Percentiles rank a stretch among this genome's conserved stretches.
Evolutionary conservation across 139 green algal genomes (phyloP).

Genomic region (Nannochloris sp.): DNA sequence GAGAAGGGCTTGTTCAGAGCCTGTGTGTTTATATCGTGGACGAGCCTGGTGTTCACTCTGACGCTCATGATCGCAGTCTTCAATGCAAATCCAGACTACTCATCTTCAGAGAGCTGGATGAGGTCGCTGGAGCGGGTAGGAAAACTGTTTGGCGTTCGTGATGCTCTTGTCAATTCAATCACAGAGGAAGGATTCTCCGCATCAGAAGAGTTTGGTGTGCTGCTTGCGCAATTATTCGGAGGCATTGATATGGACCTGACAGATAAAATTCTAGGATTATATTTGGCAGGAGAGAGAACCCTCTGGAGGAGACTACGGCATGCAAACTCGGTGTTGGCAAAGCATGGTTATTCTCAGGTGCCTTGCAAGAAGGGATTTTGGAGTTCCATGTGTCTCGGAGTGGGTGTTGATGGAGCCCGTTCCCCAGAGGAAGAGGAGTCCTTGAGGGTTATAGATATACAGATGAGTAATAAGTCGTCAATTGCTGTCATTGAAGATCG

Average conservation of each 20-base stretch:
- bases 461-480: no score
- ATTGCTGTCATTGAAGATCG: no score
- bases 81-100: slow-evolving; percentile 23
- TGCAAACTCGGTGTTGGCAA: not conserved
- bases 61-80: slow-evolving; percentile 2
- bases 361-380: no score
- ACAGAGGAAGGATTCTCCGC: not conserved
- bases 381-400: no score
- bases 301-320: not conserved
- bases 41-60: slow-evolving; percentile 1
- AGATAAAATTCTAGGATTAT: slow-evolving; percentile 20
- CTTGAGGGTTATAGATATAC: no score
- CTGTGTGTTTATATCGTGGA: slow-evolving; percentile 8
- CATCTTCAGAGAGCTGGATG: slow-evolving; percentile 19
- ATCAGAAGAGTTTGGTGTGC: slow-evolving; percentile 15
- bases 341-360: no score
- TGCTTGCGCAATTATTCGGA: slow-evolving; percentile 22
- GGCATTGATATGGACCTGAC: slow-evolving; percentile 27
- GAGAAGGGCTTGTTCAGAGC: not conserved
- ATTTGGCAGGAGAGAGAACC: slow-evolving; percentile 13
- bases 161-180: not conserved
- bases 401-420: no score
- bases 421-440: no score
- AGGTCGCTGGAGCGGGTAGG: not conserved
- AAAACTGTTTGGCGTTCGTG: not conserved